Evolutionary conservation across 73 alveolate genomes (phyloP), one percentile per base, ranked within the genome.

Genomic region (Paramecium biaurelia): DNA sequence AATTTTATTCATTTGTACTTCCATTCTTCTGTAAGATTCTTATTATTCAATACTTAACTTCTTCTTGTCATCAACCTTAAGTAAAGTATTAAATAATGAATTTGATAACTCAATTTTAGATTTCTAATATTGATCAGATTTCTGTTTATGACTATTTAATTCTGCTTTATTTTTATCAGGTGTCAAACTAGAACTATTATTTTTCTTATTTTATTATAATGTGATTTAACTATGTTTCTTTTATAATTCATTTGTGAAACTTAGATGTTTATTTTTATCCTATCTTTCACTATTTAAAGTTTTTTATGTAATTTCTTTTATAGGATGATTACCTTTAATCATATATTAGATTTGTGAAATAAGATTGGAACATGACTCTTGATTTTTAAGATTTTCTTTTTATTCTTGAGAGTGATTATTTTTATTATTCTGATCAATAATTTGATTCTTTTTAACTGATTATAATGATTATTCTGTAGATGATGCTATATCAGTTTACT

Each of bases 1-100:
- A 21, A 72, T 72, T 35, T 72, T 35, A 35, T 72, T 72, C 86
- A 72, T 72, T 72, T 72, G 38, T 37, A 38, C 5, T 72, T 72
- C 86, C 5, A 72, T 72, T 37, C 45, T 72, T 38, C 86, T 72
- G 14, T 34, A 72, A 72, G 86, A 72, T 21, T 72, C 86, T n/a
- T 38, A 20, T 72, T 32, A 12, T 28, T 72, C 86, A 6, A 35
- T 4, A 72, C 7, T 42, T 2, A 32, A 18, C 12, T 63, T 63
- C 28, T n/a, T 63, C 15, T 63, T 63, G 12, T 30, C 0, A 63
- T 63, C 84, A 0, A 24, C 21, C 12, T 63, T 63, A 11, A 63
- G 84, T 24, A 63, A 4, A 26, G 20, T 63, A 63, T 32, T 63
- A 9, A 63, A 63, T 26, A 63, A 32, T 6, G 53, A 23, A 12